Base-by-base conservation (phyloP, 768 basidiomycete genomes). In the Rhizopogon salebrosus region DNA sequence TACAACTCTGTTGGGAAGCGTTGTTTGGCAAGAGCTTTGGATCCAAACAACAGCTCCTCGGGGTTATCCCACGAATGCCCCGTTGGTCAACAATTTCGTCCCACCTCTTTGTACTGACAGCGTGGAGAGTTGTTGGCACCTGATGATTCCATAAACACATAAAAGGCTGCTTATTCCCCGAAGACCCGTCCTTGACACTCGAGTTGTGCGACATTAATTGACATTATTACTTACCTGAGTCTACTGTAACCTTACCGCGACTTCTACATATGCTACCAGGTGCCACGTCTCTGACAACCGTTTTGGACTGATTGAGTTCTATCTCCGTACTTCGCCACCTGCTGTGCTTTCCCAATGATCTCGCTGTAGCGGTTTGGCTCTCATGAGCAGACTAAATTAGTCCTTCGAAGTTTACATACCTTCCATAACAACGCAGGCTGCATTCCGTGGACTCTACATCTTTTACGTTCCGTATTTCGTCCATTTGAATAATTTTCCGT, bases 1-100 rank as follows among this genome's bases (percentile, higher is more conserved):
- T n/a, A n/a, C 26, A 27, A 27, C 11, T 36, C 7, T 29, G 37
- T 26, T n/a, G 23, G 35, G 39, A 53, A 48, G 60, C 54, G 66
- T 64, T 68, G 69, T 68, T 68, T 68, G 67, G 68, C 67, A 64
- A 56, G 34, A 36, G 66, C 66, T 50, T 67, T 46, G 42, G 55
- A 68, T 58, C 59, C 62, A 70, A 68, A 68, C 63, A 68, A 66
- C 53, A 54, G 41, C 45, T 6, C 16, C 38, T 41, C 38, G 36
- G 34, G 52, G 60, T 41, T 56, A 51, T 22, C 22, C 29, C 22
- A 26, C n/a, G n/a, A n/a, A n/a, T n/a, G n/a, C n/a, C n/a, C n/a
- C n/a, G n/a, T n/a, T n/a, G n/a, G n/a, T n/a, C n/a, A n/a, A n/a
- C n/a, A n/a, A 41, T 54, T 16, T 23, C 27, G 20, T 6, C 11